Evolutionary conservation across 2,329 filamentous ascomycete species (phyloP), one percentile per base, ranked within the genome.

Genomic region (Colletotrichum abscissum): DNA sequence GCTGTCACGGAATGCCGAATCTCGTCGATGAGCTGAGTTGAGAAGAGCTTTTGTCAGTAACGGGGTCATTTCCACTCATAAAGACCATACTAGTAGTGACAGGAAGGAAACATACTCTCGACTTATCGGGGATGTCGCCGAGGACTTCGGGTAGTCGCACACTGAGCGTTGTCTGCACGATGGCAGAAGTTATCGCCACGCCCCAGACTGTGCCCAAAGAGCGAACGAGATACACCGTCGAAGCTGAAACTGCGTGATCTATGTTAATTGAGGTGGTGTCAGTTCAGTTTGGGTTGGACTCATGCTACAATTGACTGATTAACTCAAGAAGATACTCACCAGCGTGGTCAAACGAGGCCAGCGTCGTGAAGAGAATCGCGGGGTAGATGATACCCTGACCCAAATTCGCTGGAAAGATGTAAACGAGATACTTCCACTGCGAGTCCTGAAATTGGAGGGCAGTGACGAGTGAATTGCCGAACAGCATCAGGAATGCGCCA

Each of bases 161-260:
- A 76, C 85, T 89, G 75, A 92, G 84, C 68, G 88, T 89, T 69
- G 89, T 92, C 80, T 92, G 91, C 42, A 91, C 84, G 57, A 92
- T 90, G 7, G 90, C 87, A 9, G 90, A 91, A 0, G 89, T 89
- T 46, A 90, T 83, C 0, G 91, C 90, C 1, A 92, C 91, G 11
- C 91, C 90, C 87, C 89, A 92, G 19, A 92, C 90, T 0, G 87
- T 89, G 2, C 90, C 91, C 3, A 92, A 81, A 0, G 90, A 92
- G 30, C 91, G 87, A 56, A 92, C 87, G 24, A 92, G 85, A 78
- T 92, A 92, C 7, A 91, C 88, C 0, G 88, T 91, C 1, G 90
- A 92, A 2, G 90, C 87, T 0, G 88, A 89, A 1, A 92, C 90
- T 12, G 90, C 90, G 76, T 92, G 90, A 65, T 92, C 90, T 91